These are phyloP conservation scores for Alnus glutinosa DNA, from an alignment of 306 rosid genomes.

Conservation along the genomic window DNA sequence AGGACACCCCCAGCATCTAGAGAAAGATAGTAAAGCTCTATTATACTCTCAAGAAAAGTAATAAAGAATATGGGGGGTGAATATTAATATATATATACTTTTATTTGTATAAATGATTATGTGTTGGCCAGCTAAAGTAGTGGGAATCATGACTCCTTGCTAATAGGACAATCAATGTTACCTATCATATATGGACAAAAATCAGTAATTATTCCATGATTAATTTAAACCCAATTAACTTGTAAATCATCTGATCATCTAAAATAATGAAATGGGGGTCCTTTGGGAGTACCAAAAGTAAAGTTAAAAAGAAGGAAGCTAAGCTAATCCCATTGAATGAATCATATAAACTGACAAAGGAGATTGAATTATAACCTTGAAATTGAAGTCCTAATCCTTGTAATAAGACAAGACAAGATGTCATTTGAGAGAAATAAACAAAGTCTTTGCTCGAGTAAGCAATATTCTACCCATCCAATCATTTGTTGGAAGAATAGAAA, in stretches of 20 bases:
- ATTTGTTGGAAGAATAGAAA: slow-evolving; percentile 26
- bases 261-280: neutral
- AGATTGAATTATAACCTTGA: neutral
- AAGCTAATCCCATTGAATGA: slow-evolving; percentile 11
- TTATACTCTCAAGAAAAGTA: slow-evolving; percentile 32
- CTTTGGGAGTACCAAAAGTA: neutral
- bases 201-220: neutral
- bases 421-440: slow-evolving; percentile 21
- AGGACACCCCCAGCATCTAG: slow-evolving; percentile 31
- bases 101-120: neutral
- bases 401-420: slow-evolving; percentile 41
- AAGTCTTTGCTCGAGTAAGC: slow-evolving; percentile 23
- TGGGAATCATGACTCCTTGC: slow-evolving; percentile 8
- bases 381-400: slow-evolving; percentile 1
- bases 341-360: slow-evolving; percentile 21
- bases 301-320: neutral
- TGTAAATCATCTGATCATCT: neutral
- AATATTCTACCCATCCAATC: slow-evolving; percentile 37
- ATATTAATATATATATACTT: neutral
- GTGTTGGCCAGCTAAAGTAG: slow-evolving; percentile 25
- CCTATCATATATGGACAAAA: neutral
- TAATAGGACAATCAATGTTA: neutral
- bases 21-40: slow-evolving; percentile 40
- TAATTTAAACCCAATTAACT: neutral
- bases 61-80: slow-evolving; percentile 10